A percentile compares a stretch with the other conserved stretches of the same genome.
Evolutionary conservation across 805 yeast genomes (phyloP).

Genomic region (Lipomyces lipofer): DNA sequence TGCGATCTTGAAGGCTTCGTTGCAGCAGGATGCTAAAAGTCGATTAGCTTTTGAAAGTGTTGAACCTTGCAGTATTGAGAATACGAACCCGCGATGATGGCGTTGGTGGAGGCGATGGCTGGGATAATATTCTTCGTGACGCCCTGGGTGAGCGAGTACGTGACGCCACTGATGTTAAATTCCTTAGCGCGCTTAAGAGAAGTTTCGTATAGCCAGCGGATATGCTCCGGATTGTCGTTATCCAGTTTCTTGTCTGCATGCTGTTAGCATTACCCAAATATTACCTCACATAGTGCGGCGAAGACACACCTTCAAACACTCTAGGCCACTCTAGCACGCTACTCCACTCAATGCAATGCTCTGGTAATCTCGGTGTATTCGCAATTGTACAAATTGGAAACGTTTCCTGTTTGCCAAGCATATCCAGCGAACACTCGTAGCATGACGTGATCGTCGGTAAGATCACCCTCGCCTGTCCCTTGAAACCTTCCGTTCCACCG

Average conservation of each 20-base stretch:
- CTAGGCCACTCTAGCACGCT: slow-evolving; percentile 72
- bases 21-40: slow-evolving; percentile 63
- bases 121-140: slow-evolving; percentile 91
- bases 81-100: slow-evolving; percentile 73
- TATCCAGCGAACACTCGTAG: slow-evolving; percentile 84
- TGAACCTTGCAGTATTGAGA: not conserved
- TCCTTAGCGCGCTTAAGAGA: slow-evolving; percentile 60
- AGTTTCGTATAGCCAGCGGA: slow-evolving; percentile 58
- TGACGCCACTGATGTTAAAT: slow-evolving; percentile 71
- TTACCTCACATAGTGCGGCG: not conserved
- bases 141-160: slow-evolving; percentile 71
- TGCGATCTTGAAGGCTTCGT: slow-evolving; percentile 78
- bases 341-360: slow-evolving; percentile 93
- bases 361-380: slow-evolving; percentile 89
- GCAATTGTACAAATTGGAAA: slow-evolving; percentile 94
- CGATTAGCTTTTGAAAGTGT: not conserved
- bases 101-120: slow-evolving; percentile 91
- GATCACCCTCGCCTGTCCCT: slow-evolving; percentile 87
- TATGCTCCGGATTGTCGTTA: slow-evolving; percentile 66
- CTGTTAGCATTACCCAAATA: not conserved
- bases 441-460: slow-evolving; percentile 85
- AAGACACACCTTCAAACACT: slow-evolving; percentile 40
- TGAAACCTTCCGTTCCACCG: slow-evolving; percentile 90
- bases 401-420: slow-evolving; percentile 59
- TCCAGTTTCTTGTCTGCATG: slow-evolving; percentile 53